Percentiles rank a stretch among this genome's conserved stretches.
Evolutionary conservation across 768 basidiomycete genomes (phyloP).

Genomic region (Mycena galopus): DNA sequence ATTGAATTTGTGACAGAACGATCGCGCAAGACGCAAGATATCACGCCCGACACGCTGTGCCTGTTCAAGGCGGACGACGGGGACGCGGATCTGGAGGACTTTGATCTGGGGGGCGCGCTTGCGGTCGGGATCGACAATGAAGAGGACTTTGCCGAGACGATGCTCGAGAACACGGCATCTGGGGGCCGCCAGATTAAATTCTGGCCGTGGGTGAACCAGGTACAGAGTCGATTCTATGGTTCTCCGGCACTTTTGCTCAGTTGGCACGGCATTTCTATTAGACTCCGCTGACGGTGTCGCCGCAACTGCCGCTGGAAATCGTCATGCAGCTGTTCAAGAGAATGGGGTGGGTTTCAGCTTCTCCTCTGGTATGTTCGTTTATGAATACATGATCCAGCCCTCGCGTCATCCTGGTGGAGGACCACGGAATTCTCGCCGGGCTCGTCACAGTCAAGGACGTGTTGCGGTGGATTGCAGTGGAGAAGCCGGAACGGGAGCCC

Average conservation of each 20-base stretch:
- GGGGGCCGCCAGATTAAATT: constrained; percentile 69
- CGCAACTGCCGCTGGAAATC: constrained; percentile 93
- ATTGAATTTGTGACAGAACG: constrained; percentile 67
- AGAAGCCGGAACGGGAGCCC: constrained; percentile 63
- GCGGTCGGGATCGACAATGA: constrained; percentile 66
- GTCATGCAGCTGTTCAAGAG: constrained; percentile 98
- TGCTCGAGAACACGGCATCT: constrained; percentile 71
- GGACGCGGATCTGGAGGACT: constrained; percentile 66
- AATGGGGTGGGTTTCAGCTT: constrained; percentile 84
- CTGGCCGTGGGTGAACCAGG: constrained; percentile 97
- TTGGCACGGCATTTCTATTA: constrained; percentile 47
- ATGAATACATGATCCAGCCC: constrained; percentile 65
- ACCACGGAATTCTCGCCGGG: constrained; percentile 85
- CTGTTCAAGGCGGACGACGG: constrained; percentile 67
- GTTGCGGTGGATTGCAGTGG: constrained; percentile 82
- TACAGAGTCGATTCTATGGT: constrained; percentile 48
- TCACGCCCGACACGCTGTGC: constrained; percentile 77
- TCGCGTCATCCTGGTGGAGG: constrained; percentile 94
- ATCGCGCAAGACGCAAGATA: constrained; percentile 71
- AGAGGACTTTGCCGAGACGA: constrained; percentile 76
- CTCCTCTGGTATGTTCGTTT: constrained; percentile 9
- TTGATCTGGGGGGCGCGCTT: constrained; percentile 61
- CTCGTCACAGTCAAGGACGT: constrained; percentile 98
- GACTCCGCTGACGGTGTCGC: constrained; percentile 95
- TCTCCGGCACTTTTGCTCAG: neutral